phyloP scores from a whole-genome alignment of 2,329 filamentous ascomycete genomes.

The Aspergillus chevalieri region DNA sequence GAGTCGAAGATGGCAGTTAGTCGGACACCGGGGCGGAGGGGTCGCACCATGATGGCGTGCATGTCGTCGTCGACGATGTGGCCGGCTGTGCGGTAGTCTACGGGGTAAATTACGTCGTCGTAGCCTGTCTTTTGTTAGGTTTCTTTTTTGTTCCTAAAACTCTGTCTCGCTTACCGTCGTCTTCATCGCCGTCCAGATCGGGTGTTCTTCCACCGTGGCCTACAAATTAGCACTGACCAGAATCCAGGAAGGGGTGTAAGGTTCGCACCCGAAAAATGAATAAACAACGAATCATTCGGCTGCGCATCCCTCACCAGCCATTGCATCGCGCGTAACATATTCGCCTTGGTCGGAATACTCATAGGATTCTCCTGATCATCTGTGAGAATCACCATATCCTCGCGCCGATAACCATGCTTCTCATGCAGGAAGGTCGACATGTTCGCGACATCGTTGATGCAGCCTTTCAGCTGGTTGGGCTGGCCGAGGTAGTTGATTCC shows the following conservation, averaged over 20 bases:
- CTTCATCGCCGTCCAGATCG: constrained; percentile 68
- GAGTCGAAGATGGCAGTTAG: constrained; percentile 63
- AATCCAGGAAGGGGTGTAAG: background rate
- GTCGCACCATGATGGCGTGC: constrained; percentile 68
- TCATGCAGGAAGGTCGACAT: constrained; percentile 85
- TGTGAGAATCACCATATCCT: constrained; percentile 95
- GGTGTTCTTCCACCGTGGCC: constrained; percentile 70
- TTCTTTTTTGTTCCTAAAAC: too few species aligned
- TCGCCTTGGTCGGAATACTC: constrained; percentile 91
- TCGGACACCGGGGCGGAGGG: constrained; percentile 80
- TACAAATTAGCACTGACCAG: constrained; percentile 19
- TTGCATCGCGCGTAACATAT: constrained; percentile 92
- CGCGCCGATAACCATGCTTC: constrained; percentile 81
- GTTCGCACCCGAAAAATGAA: constrained; percentile 83
- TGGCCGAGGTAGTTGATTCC: constrained; percentile 97
- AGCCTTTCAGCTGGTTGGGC: constrained; percentile 78
- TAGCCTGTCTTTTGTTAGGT: constrained; percentile 38
- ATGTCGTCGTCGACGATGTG: constrained; percentile 76
- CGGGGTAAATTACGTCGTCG: constrained; percentile 73
- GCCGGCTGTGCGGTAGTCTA: constrained; percentile 62
- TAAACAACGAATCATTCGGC: constrained; percentile 90
- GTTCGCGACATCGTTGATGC: constrained; percentile 96
- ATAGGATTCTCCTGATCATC: constrained; percentile 97
- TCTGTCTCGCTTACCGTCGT: constrained; percentile 46
- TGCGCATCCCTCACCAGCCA: constrained; percentile 94